These are phyloP conservation scores for Melanomma pulvis-pyrius DNA, from an alignment of 495 filamentous ascomycete species.

Conservation along the genomic window DNA sequence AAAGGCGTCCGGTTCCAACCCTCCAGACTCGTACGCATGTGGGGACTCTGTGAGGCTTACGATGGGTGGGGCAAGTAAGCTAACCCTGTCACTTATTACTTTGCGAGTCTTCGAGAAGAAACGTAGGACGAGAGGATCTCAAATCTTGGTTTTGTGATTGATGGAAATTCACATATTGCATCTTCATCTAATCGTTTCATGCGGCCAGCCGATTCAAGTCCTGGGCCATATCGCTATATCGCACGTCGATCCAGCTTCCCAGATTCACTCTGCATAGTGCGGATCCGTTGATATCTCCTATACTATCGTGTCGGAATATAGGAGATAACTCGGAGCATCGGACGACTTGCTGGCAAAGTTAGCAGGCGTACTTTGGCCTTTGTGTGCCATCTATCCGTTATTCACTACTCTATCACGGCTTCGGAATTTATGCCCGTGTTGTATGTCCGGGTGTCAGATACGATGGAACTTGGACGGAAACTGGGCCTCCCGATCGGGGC, in stretches of 20 bases:
- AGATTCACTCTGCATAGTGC: conserved; percentile 16
- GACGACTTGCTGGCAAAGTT: not conserved
- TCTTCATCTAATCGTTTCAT: conserved; percentile 32
- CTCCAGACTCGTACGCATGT: conserved; percentile 11
- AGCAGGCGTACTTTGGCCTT: not conserved
- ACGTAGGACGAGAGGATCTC: conserved; percentile 2
- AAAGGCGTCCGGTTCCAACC: not conserved
- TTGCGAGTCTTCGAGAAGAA: conserved; percentile 19
- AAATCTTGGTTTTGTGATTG: conserved; percentile 16
- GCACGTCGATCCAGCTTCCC: conserved; percentile 25
- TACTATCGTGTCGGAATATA: conserved; percentile 11
- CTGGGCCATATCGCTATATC: conserved; percentile 19
- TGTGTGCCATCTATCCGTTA: not conserved
- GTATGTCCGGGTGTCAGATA: too few relatives aligned
- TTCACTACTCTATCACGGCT: too few relatives aligned
- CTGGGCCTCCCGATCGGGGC: too few relatives aligned
- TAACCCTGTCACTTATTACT: conserved; percentile 6
- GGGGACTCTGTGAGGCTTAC: conserved; percentile 18
- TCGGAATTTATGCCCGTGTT: too few relatives aligned
- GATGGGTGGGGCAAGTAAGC: conserved; percentile 20
- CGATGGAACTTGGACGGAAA: too few relatives aligned
- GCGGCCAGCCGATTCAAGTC: conserved; percentile 9
- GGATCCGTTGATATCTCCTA: not conserved
- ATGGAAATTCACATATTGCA: conserved; percentile 17
- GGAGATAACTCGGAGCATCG: conserved; percentile 19